Base-by-base conservation (phyloP, 225 moss, liverwort and hornwort species). In the Asterella californica region DNA sequence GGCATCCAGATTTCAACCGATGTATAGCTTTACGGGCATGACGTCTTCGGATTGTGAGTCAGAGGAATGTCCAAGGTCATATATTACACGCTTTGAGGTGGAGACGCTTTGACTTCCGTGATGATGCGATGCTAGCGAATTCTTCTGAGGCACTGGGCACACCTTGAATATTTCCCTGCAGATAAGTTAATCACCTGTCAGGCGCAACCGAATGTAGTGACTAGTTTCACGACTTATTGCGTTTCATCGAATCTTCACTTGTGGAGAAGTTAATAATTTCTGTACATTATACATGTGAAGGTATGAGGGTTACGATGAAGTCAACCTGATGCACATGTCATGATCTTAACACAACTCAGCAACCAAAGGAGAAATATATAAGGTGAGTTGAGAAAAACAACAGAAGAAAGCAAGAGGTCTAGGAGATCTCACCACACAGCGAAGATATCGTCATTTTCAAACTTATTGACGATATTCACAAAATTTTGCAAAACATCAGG, bases 381-480 rank as follows among this genome's bases (percentile, higher is more conserved):
- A 27, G 27, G 19, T 22, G 24, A 70, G 25, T 18, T 17, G 70
- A 70, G 2, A 15, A 10, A 14, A 24, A 18, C 17, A 25, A 24
- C 1, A 14, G 22, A 49, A 32, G 49, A 32, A 27, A 15, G 7
- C n/a, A 25, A 57, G 24, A 57, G 57, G 11, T 24, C 2, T 57
- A 57, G 57, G 4, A 42, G 7, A 57, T 57, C 73, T 74, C 10
- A 74, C 73, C 73, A 74, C 15, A 74, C 10, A 74, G 47, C 73
- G 15, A 74, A 52, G 47, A 74, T 17, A 48, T 48, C n/a, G 25
- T 7, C 27, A 32, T 49, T 4, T 21, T 74, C 47, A 48, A 11
- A 49, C n/a, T 74, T 48, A 32, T 74, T 74, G n/a, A 74, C 73
- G 12, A 48, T 10, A 2, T 48, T 24, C 10, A 74, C 73, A 17